phyloP scores from a whole-genome alignment of 2,329 filamentous ascomycete genomes.

The Aspergillus clavatus region DNA sequence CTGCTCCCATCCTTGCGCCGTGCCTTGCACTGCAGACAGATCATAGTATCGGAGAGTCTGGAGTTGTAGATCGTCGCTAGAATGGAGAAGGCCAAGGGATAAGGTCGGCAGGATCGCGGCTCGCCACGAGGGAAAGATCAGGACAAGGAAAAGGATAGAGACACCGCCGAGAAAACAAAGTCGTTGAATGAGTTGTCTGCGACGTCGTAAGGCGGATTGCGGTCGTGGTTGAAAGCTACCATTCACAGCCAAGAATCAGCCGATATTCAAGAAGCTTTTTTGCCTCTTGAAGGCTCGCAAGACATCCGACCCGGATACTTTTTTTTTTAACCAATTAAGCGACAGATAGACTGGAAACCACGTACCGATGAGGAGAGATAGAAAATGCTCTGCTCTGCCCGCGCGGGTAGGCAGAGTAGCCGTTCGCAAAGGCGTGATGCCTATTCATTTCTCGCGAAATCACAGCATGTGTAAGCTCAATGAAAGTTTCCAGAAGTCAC shows the following conservation, averaged over 20 bases:
- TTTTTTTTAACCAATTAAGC: neutral
- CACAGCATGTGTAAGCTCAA: slow-evolving; percentile 28
- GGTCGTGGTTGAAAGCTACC: slow-evolving; percentile 78
- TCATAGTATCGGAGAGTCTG: slow-evolving; percentile 98
- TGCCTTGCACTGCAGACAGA: slow-evolving; percentile 83
- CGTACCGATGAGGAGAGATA: slow-evolving; percentile 83
- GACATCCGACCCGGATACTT: neutral
- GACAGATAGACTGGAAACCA: slow-evolving; percentile 1
- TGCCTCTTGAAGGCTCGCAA: neutral
- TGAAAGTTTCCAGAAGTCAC: slow-evolving; percentile 4
- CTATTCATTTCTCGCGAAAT: slow-evolving; percentile 67
- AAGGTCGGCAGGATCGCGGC: slow-evolving; percentile 56
- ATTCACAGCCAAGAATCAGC: neutral
- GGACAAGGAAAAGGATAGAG: slow-evolving; percentile 59
- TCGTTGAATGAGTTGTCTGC: slow-evolving; percentile 67
- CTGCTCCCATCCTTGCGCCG: slow-evolving; percentile 88
- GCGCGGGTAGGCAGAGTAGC: slow-evolving; percentile 63
- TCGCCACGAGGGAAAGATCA: slow-evolving; percentile 71
- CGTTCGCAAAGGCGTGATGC: slow-evolving; percentile 81
- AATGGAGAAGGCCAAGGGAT: slow-evolving; percentile 66
- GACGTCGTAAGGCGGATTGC: slow-evolving; percentile 66
- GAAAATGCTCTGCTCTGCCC: slow-evolving; percentile 68
- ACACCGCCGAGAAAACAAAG: slow-evolving; percentile 55
- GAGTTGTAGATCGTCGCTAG: slow-evolving; percentile 67
- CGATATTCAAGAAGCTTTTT: neutral